Conservation (phyloP, 2,329 filamentous ascomycete genomes). For the Aspergillus sp. region DNA sequence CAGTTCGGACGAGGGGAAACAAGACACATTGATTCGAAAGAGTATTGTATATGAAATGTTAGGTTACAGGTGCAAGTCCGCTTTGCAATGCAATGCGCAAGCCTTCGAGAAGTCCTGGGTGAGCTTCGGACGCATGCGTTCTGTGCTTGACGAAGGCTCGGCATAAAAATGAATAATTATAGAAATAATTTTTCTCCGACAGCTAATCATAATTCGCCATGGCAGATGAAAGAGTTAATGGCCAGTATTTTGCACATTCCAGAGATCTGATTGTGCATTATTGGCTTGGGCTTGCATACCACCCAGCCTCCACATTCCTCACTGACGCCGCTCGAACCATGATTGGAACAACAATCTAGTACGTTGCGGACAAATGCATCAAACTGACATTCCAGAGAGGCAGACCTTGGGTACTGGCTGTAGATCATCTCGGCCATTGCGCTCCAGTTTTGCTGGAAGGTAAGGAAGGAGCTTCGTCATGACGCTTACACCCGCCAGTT, state of each 20-base stretch:
- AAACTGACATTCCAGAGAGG: too few relatives aligned
- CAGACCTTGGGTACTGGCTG: not conserved
- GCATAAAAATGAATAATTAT: conserved; percentile 10
- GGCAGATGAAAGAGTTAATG: conserved; percentile 5
- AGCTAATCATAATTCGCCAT: not conserved
- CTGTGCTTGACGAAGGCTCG: not conserved
- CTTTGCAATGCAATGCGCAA: not conserved
- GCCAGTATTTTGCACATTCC: conserved; percentile 14
- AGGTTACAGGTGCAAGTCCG: not conserved
- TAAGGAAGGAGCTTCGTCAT: conserved; percentile 14
- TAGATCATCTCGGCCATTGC: not conserved
- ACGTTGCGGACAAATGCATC: too few relatives aligned
- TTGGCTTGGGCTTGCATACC: conserved; percentile 27
- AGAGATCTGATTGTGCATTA: conserved; percentile 22
- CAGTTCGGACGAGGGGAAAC: not conserved
- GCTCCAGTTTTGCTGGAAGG: not conserved
- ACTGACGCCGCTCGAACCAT: not conserved
- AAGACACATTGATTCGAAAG: not conserved
- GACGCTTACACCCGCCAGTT: conserved; percentile 28
- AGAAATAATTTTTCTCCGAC: conserved; percentile 7
- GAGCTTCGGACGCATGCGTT: not conserved
- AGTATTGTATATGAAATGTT: not conserved
- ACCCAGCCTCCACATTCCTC: conserved; percentile 18
- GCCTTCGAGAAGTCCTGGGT: not conserved
- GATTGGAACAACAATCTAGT: too few relatives aligned